Percentiles rank a stretch among this genome's conserved stretches.
Conservation (phyloP, 768 basidiomycete genomes). For the Lactifluus volemus region DNA sequence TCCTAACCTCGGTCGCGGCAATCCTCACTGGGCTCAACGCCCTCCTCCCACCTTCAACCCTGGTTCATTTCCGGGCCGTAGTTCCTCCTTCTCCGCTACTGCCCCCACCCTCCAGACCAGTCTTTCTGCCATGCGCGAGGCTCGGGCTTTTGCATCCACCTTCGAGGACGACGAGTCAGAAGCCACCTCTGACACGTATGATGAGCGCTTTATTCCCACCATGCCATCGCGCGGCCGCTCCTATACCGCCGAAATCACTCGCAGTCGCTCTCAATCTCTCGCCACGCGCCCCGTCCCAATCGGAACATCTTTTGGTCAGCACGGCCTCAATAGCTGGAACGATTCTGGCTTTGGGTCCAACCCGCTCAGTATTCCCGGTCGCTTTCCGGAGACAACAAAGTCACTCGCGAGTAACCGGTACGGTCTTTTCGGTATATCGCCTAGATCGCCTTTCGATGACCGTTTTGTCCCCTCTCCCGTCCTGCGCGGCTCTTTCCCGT, state of each 20-base stretch:
- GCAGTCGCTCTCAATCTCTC: constrained; percentile 71
- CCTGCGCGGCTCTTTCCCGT: constrained; percentile 30
- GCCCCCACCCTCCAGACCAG: constrained; percentile 37
- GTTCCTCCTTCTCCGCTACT: constrained; percentile 57
- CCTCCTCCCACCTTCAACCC: constrained; percentile 37
- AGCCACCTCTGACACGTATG: constrained; percentile 42
- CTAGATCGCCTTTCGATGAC: constrained; percentile 47
- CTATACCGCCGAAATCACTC: constrained; percentile 52
- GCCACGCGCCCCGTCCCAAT: constrained; percentile 50
- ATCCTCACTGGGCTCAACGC: constrained; percentile 38
- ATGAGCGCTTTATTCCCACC: constrained; percentile 38
- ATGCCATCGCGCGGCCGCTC: constrained; percentile 44
- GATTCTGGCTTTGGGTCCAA: constrained; percentile 45
- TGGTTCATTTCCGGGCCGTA: constrained; percentile 48
- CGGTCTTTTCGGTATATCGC: constrained; percentile 48
- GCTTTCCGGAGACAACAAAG: constrained; percentile 57
- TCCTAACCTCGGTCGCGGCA: constrained; percentile 40
- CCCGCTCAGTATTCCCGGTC: constrained; percentile 47
- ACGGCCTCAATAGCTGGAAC: constrained; percentile 45
- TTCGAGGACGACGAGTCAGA: constrained; percentile 79
- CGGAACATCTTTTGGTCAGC: constrained; percentile 37
- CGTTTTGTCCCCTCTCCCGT: constrained; percentile 39
- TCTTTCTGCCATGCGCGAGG: constrained; percentile 61
- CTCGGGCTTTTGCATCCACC: constrained; percentile 59
- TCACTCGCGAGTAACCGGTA: constrained; percentile 56